Evolutionary conservation across 768 basidiomycete genomes (phyloP).

Genomic region (Cystofilobasidium macerans): DNA sequence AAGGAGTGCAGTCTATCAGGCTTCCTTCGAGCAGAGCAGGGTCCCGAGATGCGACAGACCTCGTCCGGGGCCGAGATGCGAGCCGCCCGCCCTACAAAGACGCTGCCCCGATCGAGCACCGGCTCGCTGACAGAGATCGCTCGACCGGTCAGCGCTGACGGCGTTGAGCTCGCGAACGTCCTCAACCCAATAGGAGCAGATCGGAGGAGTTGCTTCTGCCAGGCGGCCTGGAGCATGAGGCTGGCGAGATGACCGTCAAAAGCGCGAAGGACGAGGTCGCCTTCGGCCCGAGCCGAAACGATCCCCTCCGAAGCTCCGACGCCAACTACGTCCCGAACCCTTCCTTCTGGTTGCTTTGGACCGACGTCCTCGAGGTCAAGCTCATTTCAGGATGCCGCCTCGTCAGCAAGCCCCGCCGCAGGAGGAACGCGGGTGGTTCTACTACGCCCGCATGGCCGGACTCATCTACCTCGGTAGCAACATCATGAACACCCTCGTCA

Average conservation of each 20-base stretch:
- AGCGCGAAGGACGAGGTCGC: background rate
- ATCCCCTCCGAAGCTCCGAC: no score
- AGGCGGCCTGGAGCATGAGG: no score
- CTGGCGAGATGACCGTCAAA: background rate
- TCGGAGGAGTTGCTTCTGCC: background rate
- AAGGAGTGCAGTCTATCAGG: no score
- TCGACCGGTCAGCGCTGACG: background rate
- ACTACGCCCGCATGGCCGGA: background rate
- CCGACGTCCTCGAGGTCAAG: no score
- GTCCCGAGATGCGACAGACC: background rate
- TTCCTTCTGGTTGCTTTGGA: no score
- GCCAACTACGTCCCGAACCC: no score
- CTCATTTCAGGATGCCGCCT: background rate
- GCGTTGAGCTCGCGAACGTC: background rate
- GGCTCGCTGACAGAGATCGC: background rate
- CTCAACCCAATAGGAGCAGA: background rate
- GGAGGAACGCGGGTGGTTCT: background rate
- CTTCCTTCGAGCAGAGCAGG: background rate
- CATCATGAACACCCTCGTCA: background rate
- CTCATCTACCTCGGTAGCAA: background rate
- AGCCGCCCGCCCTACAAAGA: constrained; percentile 3
- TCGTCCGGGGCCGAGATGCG: background rate
- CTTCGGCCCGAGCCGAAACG: constrained; percentile 2
- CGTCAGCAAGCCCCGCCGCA: background rate
- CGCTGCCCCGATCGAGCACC: background rate